Evolutionary conservation across 2,329 filamentous ascomycete species (phyloP).

Genomic region (Penicillium brevicompactum): DNA sequence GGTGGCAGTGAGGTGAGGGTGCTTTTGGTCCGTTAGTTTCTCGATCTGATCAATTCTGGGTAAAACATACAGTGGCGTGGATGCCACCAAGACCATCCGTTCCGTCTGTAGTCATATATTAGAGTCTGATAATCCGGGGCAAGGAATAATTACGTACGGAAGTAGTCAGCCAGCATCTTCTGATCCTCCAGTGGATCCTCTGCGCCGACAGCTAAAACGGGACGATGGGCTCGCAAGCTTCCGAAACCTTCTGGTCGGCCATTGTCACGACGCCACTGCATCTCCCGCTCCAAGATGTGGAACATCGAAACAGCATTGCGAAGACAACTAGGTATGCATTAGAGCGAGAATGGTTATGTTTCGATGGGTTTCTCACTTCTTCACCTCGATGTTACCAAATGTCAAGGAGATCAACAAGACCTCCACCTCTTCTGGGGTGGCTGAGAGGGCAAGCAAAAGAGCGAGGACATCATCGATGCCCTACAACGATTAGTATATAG

Average conservation of each 20-base stretch:
- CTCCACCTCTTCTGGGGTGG: constrained; percentile 81
- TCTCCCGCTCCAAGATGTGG: constrained; percentile 86
- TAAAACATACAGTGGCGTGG: constrained; percentile 53
- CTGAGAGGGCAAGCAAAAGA: constrained; percentile 81
- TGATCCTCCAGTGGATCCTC: constrained; percentile 84
- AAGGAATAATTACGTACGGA: constrained; percentile 63
- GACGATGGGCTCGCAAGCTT: constrained; percentile 71
- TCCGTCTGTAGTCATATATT: constrained; percentile 59
- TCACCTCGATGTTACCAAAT: constrained; percentile 88
- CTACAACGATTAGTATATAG: constrained; percentile 23
- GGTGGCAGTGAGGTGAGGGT: constrained; percentile 73
- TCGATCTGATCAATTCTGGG: background rate
- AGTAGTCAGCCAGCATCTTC: constrained; percentile 78
- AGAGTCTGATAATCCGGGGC: background rate
- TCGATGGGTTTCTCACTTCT: constrained; percentile 59
- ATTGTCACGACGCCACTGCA: constrained; percentile 74
- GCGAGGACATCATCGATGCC: constrained; percentile 92
- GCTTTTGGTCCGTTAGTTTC: constrained; percentile 42
- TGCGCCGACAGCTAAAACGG: constrained; percentile 83
- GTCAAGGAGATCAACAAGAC: constrained; percentile 84
- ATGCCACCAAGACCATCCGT: constrained; percentile 76
- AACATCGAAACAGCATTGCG: constrained; percentile 89
- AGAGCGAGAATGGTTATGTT: background rate
- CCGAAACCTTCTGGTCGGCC: constrained; percentile 72
- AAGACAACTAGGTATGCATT: constrained; percentile 63